Percentiles rank a stretch among this genome's conserved stretches.
Evolutionary conservation across 371 early-diverging fungal genomes (phyloP).

Genomic region (Parasitella parasitica): DNA sequence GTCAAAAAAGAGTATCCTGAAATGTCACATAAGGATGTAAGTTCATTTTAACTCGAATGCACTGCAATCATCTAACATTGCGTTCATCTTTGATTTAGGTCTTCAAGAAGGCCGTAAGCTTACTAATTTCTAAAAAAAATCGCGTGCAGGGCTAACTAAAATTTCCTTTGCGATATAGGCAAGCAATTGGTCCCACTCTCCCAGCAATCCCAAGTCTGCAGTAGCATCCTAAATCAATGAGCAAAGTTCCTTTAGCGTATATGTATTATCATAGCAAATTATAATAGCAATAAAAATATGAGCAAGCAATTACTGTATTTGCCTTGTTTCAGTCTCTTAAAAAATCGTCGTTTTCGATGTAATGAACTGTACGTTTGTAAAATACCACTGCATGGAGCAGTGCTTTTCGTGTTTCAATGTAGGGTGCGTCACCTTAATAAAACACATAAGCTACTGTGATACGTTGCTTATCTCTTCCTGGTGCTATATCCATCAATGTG

Average conservation of each 20-base stretch:
- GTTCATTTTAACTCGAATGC: background rate
- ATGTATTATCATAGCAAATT: background rate
- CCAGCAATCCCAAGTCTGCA: constrained; percentile 47
- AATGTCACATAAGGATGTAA: constrained; percentile 44
- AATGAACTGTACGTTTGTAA: too few species aligned
- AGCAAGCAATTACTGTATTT: background rate
- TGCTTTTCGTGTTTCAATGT: too few species aligned
- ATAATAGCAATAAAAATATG: background rate
- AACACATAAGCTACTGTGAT: too few species aligned
- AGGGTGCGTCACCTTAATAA: too few species aligned
- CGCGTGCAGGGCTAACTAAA: background rate
- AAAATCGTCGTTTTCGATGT: too few species aligned
- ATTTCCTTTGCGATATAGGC: constrained; percentile 10
- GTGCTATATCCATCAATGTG: too few species aligned
- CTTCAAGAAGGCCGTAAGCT: constrained; percentile 54
- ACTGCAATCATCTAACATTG: background rate
- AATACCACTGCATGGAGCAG: too few species aligned
- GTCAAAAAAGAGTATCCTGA: constrained; percentile 47
- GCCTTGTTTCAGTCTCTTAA: background rate
- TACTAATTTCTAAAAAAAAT: background rate
- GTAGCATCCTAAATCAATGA: background rate
- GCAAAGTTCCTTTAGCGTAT: background rate
- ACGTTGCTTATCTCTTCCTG: too few species aligned
- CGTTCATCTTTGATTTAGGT: constrained; percentile 21
- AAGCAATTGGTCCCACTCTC: constrained; percentile 24